Conservation (phyloP, 768 basidiomycete genomes). For the Tulasnella sp. region DNA sequence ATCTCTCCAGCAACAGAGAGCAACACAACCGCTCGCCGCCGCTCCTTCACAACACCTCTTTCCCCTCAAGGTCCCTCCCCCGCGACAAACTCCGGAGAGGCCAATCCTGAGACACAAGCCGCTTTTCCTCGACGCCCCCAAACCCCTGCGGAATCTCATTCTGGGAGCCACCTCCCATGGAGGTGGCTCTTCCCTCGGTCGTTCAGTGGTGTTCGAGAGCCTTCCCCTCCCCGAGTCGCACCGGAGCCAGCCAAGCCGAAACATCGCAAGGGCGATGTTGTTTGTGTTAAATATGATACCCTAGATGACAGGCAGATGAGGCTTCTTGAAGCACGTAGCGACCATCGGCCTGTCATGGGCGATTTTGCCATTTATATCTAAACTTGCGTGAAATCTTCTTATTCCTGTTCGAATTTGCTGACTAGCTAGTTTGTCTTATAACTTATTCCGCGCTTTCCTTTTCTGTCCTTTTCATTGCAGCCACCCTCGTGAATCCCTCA, state of each 20-base stretch:
- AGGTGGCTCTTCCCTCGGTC: conserved; percentile 26
- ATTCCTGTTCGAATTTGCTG: conserved; percentile 14
- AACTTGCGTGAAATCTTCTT: conserved; percentile 23
- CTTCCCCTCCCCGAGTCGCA: conserved; percentile 31
- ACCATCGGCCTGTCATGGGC: conserved; percentile 83
- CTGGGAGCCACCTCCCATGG: conserved; percentile 31
- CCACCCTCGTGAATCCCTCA: not conserved
- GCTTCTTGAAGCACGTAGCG: conserved; percentile 69
- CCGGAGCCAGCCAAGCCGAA: not conserved
- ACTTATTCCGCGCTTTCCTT: not conserved
- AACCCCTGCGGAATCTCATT: conserved; percentile 32
- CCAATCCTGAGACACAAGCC: not conserved
- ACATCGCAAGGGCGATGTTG: conserved; percentile 61
- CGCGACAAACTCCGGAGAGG: not conserved
- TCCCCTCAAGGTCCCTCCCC: not conserved
- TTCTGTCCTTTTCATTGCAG: not conserved
- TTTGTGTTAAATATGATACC: conserved; percentile 67
- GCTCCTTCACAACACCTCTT: not conserved
- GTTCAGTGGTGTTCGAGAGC: conserved; percentile 27
- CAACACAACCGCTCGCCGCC: not conserved
- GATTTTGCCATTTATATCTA: conserved; percentile 66
- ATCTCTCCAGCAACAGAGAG: not conserved
- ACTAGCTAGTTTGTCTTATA: not conserved
- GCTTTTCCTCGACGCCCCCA: conserved; percentile 26
- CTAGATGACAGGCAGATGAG: conserved; percentile 73